A percentile compares a stretch with the other conserved stretches of the same genome.
phyloP scores from a whole-genome alignment of 2,329 filamentous ascomycete genomes.

The Colletotrichum viniferum region DNA sequence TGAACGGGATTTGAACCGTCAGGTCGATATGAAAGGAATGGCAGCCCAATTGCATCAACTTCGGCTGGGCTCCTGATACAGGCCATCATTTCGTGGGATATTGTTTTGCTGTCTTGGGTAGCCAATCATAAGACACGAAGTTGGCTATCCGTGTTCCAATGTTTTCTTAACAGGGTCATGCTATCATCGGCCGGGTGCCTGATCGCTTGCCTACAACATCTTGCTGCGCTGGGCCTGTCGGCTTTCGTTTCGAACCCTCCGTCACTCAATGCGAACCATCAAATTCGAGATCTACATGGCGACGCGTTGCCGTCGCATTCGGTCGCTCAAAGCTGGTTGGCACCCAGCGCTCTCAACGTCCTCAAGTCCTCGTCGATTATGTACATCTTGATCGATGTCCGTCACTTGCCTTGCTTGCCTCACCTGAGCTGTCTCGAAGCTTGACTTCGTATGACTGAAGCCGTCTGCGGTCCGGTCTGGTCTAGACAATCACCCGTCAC shows the following conservation, averaged over 20 bases:
- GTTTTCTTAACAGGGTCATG: conserved; percentile 4
- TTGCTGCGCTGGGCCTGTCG: background rate
- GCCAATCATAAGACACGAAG: conserved; percentile 1
- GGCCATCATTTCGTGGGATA: conserved; percentile 17
- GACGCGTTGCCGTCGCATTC: background rate
- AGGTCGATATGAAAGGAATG: background rate
- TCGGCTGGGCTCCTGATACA: conserved; percentile 7
- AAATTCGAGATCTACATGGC: background rate
- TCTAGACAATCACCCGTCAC: background rate
- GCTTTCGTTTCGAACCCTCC: background rate
- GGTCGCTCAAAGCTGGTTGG: background rate
- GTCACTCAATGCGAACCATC: background rate
- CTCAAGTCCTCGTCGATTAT: background rate
- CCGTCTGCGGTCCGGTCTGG: background rate
- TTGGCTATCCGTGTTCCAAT: background rate
- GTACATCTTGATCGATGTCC: background rate
- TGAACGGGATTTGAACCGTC: background rate
- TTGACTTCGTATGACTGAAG: background rate
- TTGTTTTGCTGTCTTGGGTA: background rate
- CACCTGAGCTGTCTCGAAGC: background rate
- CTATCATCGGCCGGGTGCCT: background rate
- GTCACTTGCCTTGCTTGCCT: background rate
- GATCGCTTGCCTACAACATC: background rate
- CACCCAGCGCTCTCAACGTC: background rate
- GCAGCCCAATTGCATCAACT: background rate